Evolutionary conservation across 1,139 yeast genomes (phyloP).

Genomic region (Saccharomycopsis phalli): DNA sequence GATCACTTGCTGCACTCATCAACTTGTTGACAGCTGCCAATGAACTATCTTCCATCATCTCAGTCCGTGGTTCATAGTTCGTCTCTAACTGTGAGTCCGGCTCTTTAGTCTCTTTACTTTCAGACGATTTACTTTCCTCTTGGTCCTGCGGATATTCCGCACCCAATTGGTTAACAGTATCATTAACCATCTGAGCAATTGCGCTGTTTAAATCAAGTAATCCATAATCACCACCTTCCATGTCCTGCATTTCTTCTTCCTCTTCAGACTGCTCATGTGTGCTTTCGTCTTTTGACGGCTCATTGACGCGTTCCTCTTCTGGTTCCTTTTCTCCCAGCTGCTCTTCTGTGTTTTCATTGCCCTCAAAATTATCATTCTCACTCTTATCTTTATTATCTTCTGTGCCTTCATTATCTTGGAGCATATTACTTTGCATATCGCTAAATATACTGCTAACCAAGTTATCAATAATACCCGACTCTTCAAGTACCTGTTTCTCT

Average conservation of each 20-base stretch:
- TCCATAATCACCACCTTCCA: no score
- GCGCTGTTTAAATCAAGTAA: neutral
- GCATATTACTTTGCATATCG: constrained; percentile 4
- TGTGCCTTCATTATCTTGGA: constrained; percentile 1
- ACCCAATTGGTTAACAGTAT: constrained; percentile 1
- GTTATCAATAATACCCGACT: constrained; percentile 13
- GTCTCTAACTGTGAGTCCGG: no score
- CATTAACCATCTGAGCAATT: constrained; percentile 1
- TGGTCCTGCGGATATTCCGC: neutral
- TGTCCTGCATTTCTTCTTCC: no score
- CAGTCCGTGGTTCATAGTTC: neutral
- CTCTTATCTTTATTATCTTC: constrained; percentile 17
- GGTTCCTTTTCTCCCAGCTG: neutral
- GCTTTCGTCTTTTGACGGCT: neutral
- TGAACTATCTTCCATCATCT: constrained; percentile 8
- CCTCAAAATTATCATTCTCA: constrained; percentile 1
- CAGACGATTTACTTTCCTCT: neutral
- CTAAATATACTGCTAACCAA: constrained; percentile 17
- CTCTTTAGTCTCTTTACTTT: neutral
- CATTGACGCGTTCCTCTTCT: neutral
- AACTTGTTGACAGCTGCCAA: constrained; percentile 17
- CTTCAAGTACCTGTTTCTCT: neutral
- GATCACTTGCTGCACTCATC: constrained; percentile 6
- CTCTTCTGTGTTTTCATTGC: neutral
- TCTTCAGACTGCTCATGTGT: neutral